Conservation (phyloP, 768 basidiomycete species). For the Phylloporus sp. region DNA sequence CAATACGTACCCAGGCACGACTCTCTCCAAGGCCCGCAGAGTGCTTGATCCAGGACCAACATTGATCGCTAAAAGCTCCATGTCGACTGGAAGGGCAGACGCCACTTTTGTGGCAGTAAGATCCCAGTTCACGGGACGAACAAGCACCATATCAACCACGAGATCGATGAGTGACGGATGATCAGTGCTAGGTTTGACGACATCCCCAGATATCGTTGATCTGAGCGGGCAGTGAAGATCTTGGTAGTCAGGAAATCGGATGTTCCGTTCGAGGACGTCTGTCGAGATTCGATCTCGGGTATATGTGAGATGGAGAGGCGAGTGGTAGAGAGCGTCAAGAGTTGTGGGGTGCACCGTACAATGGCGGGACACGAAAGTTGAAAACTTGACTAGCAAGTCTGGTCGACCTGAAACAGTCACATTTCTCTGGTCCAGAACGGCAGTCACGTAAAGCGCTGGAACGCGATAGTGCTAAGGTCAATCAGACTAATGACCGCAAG, state of each 20-base stretch:
- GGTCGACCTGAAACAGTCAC: slow-evolving; percentile 60
- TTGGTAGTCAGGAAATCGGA: slow-evolving; percentile 46
- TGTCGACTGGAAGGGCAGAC: slow-evolving; percentile 8
- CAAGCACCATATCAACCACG: slow-evolving; percentile 40
- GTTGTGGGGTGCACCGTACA: slow-evolving; percentile 41
- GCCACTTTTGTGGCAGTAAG: slow-evolving; percentile 33
- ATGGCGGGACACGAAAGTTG: slow-evolving; percentile 32
- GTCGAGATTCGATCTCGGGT: slow-evolving; percentile 40
- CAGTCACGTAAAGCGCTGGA: slow-evolving; percentile 44
- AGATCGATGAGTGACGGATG: slow-evolving; percentile 35
- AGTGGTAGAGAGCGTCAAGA: slow-evolving; percentile 54
- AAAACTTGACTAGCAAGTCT: slow-evolving; percentile 44
- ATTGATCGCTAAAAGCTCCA: slow-evolving; percentile 40
- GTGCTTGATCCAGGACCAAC: slow-evolving; percentile 46
- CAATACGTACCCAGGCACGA: slow-evolving; percentile 22
- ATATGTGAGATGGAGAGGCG: slow-evolving; percentile 13
- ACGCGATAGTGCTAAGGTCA: slow-evolving; percentile 9
- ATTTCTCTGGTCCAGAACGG: slow-evolving; percentile 43
- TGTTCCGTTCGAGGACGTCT: slow-evolving; percentile 42
- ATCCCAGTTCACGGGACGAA: slow-evolving; percentile 53
- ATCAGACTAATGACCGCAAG: not conserved
- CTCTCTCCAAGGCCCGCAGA: slow-evolving; percentile 37
- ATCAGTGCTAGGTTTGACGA: slow-evolving; percentile 22
- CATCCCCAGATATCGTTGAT: slow-evolving; percentile 43
- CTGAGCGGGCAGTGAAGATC: slow-evolving; percentile 49